These are phyloP conservation scores for Colletotrichum sublineola DNA, from an alignment of 2,329 filamentous ascomycete genomes.

Conservation along the genomic window DNA sequence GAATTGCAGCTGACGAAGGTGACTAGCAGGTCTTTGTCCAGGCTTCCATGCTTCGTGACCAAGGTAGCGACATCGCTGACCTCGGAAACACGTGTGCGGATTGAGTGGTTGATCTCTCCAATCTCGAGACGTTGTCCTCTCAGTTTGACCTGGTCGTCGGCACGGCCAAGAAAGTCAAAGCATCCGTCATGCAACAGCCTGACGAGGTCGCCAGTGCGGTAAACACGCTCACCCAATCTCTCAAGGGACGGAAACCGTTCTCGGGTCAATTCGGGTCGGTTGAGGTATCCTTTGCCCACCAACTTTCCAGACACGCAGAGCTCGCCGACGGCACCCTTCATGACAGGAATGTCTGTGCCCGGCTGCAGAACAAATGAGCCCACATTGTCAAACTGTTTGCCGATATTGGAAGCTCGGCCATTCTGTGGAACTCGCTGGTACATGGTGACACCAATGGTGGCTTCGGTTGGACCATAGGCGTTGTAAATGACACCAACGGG, in stretches of 20 bases:
- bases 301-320: slow-evolving; percentile 89
- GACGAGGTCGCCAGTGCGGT: slow-evolving; percentile 91
- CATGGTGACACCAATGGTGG: slow-evolving; percentile 93
- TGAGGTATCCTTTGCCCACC: slow-evolving; percentile 91
- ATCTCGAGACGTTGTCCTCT: slow-evolving; percentile 91
- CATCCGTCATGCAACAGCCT: slow-evolving; percentile 83
- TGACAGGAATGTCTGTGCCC: slow-evolving; percentile 76
- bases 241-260: slow-evolving; percentile 80
- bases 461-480: slow-evolving; percentile 91
- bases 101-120: slow-evolving; percentile 89
- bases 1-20: slow-evolving; percentile 73
- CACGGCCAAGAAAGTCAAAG: slow-evolving; percentile 88
- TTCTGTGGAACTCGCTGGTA: slow-evolving; percentile 83
- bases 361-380: slow-evolving; percentile 83
- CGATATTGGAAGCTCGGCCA: slow-evolving; percentile 90
- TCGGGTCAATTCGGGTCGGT: slow-evolving; percentile 80
- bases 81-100: slow-evolving; percentile 69
- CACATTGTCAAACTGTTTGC: slow-evolving; percentile 87
- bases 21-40: slow-evolving; percentile 86
- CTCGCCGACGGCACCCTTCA: slow-evolving; percentile 86
- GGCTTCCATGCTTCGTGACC: slow-evolving; percentile 76
- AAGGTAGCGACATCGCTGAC: slow-evolving; percentile 82
- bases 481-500: slow-evolving; percentile 87
- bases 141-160: slow-evolving; percentile 93
- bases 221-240: slow-evolving; percentile 73